These are phyloP conservation scores for Candida loeiensis DNA, from an alignment of 805 yeast species.

Conservation along the genomic window DNA sequence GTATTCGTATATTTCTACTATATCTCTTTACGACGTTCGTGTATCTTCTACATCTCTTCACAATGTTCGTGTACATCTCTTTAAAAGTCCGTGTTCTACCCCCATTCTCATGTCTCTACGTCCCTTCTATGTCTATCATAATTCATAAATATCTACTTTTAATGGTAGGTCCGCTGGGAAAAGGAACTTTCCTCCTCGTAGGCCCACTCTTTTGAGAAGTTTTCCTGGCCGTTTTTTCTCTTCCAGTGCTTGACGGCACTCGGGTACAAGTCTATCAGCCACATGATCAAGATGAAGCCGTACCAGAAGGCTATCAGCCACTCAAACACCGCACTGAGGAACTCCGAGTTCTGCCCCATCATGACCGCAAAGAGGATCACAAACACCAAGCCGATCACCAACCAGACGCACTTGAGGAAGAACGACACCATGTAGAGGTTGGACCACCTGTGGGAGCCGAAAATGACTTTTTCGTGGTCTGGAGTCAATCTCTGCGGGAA, in stretches of 20 bases:
- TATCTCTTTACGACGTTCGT: too few relatives aligned
- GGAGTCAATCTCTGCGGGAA: constrained; percentile 36
- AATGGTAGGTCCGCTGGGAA: neutral
- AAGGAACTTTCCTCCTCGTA: neutral
- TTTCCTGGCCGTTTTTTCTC: constrained; percentile 1
- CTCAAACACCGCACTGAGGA: constrained; percentile 65
- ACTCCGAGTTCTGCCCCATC: constrained; percentile 29
- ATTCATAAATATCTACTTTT: neutral
- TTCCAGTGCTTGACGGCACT: constrained; percentile 8
- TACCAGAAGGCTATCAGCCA: constrained; percentile 89
- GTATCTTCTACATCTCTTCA: too few relatives aligned
- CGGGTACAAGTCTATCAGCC: constrained; percentile 69
- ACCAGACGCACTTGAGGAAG: constrained; percentile 60
- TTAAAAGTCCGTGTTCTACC: too few relatives aligned
- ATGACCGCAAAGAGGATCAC: constrained; percentile 66
- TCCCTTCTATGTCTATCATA: too few relatives aligned
- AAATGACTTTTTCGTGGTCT: constrained; percentile 36
- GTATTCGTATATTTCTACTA: too few relatives aligned
- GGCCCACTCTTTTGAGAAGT: neutral
- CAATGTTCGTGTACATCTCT: too few relatives aligned
- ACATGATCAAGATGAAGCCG: constrained; percentile 60
- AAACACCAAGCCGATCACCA: constrained; percentile 57
- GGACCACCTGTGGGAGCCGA: constrained; percentile 35
- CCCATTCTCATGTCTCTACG: too few relatives aligned
- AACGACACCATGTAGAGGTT: constrained; percentile 48